Conservation (phyloP, 768 basidiomycete species). For the Hypholoma fasciculare region DNA sequence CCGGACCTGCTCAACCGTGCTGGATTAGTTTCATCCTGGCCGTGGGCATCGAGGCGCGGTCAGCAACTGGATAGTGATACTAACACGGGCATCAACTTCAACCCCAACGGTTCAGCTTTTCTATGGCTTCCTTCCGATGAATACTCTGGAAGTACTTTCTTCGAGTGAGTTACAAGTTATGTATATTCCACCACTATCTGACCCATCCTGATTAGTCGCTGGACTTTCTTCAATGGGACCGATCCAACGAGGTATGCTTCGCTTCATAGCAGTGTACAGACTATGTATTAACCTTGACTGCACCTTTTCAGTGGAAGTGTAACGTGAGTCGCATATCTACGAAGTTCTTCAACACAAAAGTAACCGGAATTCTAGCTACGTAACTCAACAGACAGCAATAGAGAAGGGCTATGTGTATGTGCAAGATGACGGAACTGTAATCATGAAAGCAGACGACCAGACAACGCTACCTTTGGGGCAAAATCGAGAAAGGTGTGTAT, state of each 20-base stretch:
- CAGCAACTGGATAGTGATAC: background rate
- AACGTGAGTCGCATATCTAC: slow-evolving; percentile 44
- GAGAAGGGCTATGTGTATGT: slow-evolving; percentile 56
- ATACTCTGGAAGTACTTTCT: slow-evolving; percentile 65
- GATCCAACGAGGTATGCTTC: slow-evolving; percentile 68
- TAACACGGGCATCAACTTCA: slow-evolving; percentile 34
- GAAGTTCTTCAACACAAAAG: no score
- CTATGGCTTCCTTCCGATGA: slow-evolving; percentile 69
- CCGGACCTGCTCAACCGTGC: slow-evolving; percentile 5
- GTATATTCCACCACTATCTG: background rate
- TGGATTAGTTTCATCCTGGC: background rate
- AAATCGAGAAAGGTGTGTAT: slow-evolving; percentile 59
- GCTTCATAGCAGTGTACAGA: slow-evolving; percentile 7
- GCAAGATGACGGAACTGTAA: slow-evolving; percentile 55
- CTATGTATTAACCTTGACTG: slow-evolving; percentile 6
- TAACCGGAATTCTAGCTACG: slow-evolving; percentile 37
- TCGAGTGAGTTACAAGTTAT: slow-evolving; percentile 49
- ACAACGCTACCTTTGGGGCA: slow-evolving; percentile 54
- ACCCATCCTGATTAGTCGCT: slow-evolving; percentile 38
- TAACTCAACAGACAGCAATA: slow-evolving; percentile 57
- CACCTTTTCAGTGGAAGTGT: slow-evolving; percentile 59
- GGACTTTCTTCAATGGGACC: slow-evolving; percentile 54
- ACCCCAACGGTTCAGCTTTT: slow-evolving; percentile 50
- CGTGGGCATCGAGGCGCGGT: background rate
- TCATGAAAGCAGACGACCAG: slow-evolving; percentile 82